These are phyloP conservation scores for Pseudisothecium myosuroides DNA, from an alignment of 225 moss, liverwort and hornwort species.

Conservation along the genomic window DNA sequence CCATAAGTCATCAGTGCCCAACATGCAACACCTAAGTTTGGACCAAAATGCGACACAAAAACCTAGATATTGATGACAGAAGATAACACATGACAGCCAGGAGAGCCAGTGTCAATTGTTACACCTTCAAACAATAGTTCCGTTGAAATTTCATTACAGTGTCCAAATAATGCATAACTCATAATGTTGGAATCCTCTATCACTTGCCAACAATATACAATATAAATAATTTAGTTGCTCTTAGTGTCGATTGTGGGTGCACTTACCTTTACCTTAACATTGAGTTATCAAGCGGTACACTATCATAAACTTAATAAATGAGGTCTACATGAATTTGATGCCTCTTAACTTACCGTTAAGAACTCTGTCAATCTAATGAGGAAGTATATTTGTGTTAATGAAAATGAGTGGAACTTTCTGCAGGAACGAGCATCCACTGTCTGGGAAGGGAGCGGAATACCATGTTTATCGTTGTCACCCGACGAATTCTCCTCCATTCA, in stretches of 20 bases:
- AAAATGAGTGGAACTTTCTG: neutral
- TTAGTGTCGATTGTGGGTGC: neutral
- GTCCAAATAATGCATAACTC: neutral
- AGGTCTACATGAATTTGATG: neutral
- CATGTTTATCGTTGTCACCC: slow-evolving; percentile 40
- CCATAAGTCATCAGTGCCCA: neutral
- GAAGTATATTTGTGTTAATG: neutral
- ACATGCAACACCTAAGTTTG: neutral
- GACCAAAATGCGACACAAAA: neutral
- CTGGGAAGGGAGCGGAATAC: slow-evolving; percentile 44
- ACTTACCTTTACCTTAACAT: neutral
- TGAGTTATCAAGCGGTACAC: neutral
- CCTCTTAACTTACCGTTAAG: neutral
- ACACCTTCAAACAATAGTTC: neutral
- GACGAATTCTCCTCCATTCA: slow-evolving; percentile 86
- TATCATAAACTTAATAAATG: neutral
- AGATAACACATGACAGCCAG: neutral
- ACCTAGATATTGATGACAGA: neutral
- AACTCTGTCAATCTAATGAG: neutral
- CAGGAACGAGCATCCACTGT: slow-evolving; percentile 50
- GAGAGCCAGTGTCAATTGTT: neutral
- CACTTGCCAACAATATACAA: neutral
- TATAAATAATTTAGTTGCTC: neutral
- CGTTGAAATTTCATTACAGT: neutral
- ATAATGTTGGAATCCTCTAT: neutral